Evolutionary conservation across 2,329 filamentous ascomycete genomes (phyloP), one percentile per base, ranked within the genome.

Genomic region (Pezicula radicicola): DNA sequence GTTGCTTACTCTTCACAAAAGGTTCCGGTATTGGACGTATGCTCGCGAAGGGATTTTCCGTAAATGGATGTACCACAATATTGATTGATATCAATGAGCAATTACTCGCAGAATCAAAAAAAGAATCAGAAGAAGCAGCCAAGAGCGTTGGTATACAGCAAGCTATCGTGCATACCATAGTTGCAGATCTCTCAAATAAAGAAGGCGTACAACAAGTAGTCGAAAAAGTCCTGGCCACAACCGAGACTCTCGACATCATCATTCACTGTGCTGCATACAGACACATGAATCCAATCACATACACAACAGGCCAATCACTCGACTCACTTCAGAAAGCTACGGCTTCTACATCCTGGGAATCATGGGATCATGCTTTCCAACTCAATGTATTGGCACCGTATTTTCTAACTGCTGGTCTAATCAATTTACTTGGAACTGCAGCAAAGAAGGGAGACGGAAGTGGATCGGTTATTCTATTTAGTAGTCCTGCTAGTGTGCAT

Each of bases 381-480:
- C 28, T 30, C 28, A 30, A 30, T 12, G 28, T 30, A 30, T 30
- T 30, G 28, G 28, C 28, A 30, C 28, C 28, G 10, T 30, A 30
- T 30, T 30, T 30, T 9, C 7, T 30, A 12, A 30, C 28, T 30
- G 28, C 28, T 30, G 28, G 28, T 8, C 10, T 30, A 6, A 30
- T 40, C 37, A n/a, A 19, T 15, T 15, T 40, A 40, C n/a, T 36
- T 18, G 60, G 60, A 15, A 46, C 49, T 1, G 55, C 57, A 4
- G 56, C 60, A 3, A 42, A 44, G n/a, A 52, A 49, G 33, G 58
- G 55, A 8, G 51, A 49, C 18, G 56, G 60, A 9, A 45, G 58
- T 33, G 59, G 60, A 33, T 55, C 43, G 15, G 57, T 63, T 13
- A 52, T 63, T 6, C 44, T 54, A n/a, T 60, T 63, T 40, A 56